phyloP scores from a whole-genome alignment of 2,329 filamentous ascomycete genomes.

The Colletotrichum spaethianum region DNA sequence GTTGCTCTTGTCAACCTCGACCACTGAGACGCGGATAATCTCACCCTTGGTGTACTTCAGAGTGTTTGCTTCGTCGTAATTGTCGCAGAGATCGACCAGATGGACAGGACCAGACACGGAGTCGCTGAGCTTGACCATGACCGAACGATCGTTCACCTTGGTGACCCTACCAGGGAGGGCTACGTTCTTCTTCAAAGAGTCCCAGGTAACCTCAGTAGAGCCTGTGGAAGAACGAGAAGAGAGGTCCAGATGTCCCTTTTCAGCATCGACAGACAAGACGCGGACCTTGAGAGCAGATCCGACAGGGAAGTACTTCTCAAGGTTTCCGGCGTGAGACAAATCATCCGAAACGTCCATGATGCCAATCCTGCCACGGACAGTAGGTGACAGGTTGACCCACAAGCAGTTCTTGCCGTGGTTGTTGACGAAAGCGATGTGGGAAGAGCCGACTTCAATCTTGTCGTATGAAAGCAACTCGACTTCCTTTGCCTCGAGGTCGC shows the following conservation, averaged over 20 bases:
- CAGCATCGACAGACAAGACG: constrained; percentile 80
- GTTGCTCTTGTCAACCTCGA: constrained; percentile 84
- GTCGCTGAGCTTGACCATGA: constrained; percentile 89
- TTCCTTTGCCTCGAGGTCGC: constrained; percentile 66
- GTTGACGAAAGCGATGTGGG: constrained; percentile 89
- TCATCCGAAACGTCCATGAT: constrained; percentile 91
- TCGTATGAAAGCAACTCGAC: constrained; percentile 75
- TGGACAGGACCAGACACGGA: constrained; percentile 84
- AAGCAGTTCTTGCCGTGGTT: constrained; percentile 84
- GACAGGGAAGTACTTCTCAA: constrained; percentile 86
- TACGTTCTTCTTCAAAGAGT: constrained; percentile 82
- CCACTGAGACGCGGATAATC: constrained; percentile 87
- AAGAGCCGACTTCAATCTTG: constrained; percentile 79
- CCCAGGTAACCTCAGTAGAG: constrained; percentile 74
- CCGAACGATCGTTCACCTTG: constrained; percentile 85
- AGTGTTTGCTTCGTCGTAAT: constrained; percentile 86
- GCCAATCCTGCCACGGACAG: constrained; percentile 86
- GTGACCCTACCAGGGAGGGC: constrained; percentile 88
- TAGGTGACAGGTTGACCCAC: constrained; percentile 93
- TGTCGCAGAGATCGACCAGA: constrained; percentile 86
- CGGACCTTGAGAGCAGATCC: constrained; percentile 90
- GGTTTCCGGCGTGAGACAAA: constrained; percentile 81
- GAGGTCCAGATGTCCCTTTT: constrained; percentile 84
- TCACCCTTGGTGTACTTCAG: constrained; percentile 85
- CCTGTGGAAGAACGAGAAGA: constrained; percentile 78